Conservation (phyloP, 192 early-diverging fungal genomes). For the Radiomyces spectabilis region DNA sequence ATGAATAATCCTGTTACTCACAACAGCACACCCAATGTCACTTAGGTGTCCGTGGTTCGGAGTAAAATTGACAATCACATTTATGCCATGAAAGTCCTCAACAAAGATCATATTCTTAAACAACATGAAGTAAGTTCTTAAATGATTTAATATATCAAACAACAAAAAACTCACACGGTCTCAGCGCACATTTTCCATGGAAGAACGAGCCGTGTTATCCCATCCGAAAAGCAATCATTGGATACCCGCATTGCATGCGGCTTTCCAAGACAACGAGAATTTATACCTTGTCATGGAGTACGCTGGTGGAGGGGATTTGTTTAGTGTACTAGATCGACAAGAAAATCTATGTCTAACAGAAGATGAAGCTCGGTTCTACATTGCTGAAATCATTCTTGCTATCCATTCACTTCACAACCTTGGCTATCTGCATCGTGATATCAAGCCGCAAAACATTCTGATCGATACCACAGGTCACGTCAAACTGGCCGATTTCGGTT, state of each 20-base stretch:
- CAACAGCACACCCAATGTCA: not conserved
- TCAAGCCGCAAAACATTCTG: constrained; percentile 61
- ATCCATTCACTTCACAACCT: constrained; percentile 77
- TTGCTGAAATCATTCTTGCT: constrained; percentile 79
- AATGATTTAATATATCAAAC: no score
- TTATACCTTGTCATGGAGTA: constrained; percentile 98
- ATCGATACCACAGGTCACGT: constrained; percentile 53
- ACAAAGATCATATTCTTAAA: constrained; percentile 62
- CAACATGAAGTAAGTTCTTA: no score
- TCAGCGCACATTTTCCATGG: constrained; percentile 84
- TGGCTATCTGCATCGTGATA: constrained; percentile 84
- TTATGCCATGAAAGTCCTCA: constrained; percentile 74
- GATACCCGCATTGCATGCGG: constrained; percentile 62
- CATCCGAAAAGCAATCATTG: constrained; percentile 52
- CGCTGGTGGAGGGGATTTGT: constrained; percentile 90
- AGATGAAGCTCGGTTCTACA: constrained; percentile 75
- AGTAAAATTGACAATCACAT: constrained; percentile 57
- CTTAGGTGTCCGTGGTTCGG: constrained; percentile 70
- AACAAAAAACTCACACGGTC: constrained; percentile 37
- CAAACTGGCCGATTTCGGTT: constrained; percentile 63
- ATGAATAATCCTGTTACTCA: not conserved
- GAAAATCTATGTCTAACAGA: constrained; percentile 67
- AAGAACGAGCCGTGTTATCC: constrained; percentile 71
- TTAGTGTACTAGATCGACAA: constrained; percentile 85
- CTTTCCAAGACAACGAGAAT: constrained; percentile 81